A percentile compares a stretch with the other conserved stretches of the same genome.
Evolutionary conservation across 23 red algal genomes (phyloP).

Genomic region (Gracilaria caudata): DNA sequence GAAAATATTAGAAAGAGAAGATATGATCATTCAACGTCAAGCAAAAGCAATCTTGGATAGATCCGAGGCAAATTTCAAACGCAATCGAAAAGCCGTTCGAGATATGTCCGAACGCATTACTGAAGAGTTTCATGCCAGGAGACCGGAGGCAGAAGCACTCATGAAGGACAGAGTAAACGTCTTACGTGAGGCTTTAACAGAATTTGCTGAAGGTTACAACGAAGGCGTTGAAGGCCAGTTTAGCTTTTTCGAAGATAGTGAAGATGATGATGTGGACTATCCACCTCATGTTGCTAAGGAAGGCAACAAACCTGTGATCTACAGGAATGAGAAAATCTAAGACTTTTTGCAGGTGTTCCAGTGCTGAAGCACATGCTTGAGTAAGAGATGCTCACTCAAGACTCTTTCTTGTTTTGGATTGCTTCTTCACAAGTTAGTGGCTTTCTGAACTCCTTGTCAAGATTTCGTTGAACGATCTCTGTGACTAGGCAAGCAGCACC

Average conservation of each 20-base stretch:
- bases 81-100: conserved; percentile 7
- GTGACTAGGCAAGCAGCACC: conserved; percentile 70
- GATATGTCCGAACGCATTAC: not conserved
- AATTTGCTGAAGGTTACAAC: conserved; percentile 48
- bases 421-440: conserved; percentile 65
- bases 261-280: conserved; percentile 17
- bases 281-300: not conserved
- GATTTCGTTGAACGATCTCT: conserved; percentile 56
- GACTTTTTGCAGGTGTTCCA: not conserved
- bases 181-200: conserved; percentile 30
- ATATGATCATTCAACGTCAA: not conserved
- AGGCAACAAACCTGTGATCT: conserved; percentile 32
- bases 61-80: conserved; percentile 7
- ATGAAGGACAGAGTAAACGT: conserved; percentile 47
- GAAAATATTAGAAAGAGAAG: not conserved
- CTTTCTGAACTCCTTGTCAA: conserved; percentile 49
- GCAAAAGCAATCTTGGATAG: conserved; percentile 10
- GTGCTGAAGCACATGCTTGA: not conserved
- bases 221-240: conserved; percentile 38
- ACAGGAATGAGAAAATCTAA: conserved; percentile 15
- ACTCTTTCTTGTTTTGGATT: conserved; percentile 45
- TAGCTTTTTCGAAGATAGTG: conserved; percentile 42
- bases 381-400: not conserved
- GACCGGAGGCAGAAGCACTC: conserved; percentile 36
- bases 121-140: conserved; percentile 26